Evolutionary conservation across 305 asterid genomes (phyloP).

Genomic region (Striga hermonthica): DNA sequence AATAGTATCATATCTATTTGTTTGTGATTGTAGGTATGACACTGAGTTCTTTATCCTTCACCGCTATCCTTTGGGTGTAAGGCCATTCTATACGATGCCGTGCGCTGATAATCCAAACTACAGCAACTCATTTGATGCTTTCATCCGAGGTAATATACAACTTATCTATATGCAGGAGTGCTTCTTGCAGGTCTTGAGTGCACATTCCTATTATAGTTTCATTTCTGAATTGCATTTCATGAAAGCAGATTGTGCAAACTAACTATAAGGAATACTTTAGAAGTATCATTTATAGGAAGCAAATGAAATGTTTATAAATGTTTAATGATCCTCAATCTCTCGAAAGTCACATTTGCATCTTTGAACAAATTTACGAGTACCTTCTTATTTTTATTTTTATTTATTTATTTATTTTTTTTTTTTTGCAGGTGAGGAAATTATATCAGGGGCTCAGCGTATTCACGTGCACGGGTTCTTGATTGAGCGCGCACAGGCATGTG

Average conservation of each 20-base stretch:
- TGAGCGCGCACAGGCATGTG: constrained; percentile 65
- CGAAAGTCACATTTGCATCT: background rate
- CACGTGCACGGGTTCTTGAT: constrained; percentile 61
- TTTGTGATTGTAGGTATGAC: constrained; percentile 50
- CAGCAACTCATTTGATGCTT: constrained; percentile 88
- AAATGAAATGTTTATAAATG: background rate
- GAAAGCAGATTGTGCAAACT: no score
- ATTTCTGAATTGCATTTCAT: no score
- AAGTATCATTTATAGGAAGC: no score
- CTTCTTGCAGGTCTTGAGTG: no score
- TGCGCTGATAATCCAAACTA: constrained; percentile 55
- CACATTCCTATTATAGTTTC: no score
- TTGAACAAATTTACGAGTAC: no score
- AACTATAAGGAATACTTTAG: no score
- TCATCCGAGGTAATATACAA: constrained; percentile 73
- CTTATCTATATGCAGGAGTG: no score
- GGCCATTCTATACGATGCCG: constrained; percentile 95
- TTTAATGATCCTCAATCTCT: background rate
- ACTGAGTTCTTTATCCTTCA: constrained; percentile 95
- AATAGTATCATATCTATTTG: constrained; percentile 4
- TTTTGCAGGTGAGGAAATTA: constrained; percentile 80
- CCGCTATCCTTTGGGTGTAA: constrained; percentile 77
- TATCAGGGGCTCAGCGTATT: constrained; percentile 92
- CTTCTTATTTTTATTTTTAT: no score
- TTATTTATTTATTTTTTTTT: no score